phyloP scores from a whole-genome alignment of 2,329 filamentous ascomycete genomes.

The Penicillium verrucosum region DNA sequence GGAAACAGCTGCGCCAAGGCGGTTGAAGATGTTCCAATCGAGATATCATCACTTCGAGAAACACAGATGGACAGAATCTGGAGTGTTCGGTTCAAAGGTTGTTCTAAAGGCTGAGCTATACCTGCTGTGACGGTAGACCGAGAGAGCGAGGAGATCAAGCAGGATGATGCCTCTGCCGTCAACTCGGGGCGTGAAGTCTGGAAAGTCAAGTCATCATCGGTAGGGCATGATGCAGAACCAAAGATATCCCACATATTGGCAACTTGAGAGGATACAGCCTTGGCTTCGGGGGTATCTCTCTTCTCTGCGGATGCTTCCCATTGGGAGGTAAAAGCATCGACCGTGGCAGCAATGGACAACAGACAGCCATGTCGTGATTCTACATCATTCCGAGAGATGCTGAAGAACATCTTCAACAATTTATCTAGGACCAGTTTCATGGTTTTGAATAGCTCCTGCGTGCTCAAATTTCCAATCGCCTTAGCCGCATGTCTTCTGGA shows the following conservation, averaged over 20 bases:
- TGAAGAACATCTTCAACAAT: slow-evolving; percentile 33
- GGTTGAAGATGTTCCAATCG: slow-evolving; percentile 41
- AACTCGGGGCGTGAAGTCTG: slow-evolving; percentile 41
- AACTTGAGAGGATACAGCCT: slow-evolving; percentile 29
- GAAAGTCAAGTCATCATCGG: slow-evolving; percentile 40
- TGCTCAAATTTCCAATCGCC: slow-evolving; percentile 58
- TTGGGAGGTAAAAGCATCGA: slow-evolving; percentile 33
- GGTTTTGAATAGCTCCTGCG: slow-evolving; percentile 31
- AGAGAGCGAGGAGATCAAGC: slow-evolving; percentile 39
- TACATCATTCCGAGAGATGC: slow-evolving; percentile 39
- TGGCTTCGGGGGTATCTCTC: slow-evolving; percentile 22
- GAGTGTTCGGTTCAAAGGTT: slow-evolving; percentile 29
- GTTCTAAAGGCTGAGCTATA: slow-evolving; percentile 17
- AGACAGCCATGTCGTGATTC: slow-evolving; percentile 47
- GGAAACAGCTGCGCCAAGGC: slow-evolving; percentile 42
- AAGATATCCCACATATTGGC: slow-evolving; percentile 40
- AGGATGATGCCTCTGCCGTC: slow-evolving; percentile 42
- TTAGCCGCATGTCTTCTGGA: slow-evolving; percentile 70
- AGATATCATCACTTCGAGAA: slow-evolving; percentile 39
- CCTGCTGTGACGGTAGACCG: slow-evolving; percentile 19
- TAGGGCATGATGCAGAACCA: slow-evolving; percentile 30
- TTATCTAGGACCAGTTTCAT: slow-evolving; percentile 33
- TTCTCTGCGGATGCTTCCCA: slow-evolving; percentile 15
- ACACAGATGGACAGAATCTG: slow-evolving; percentile 41
- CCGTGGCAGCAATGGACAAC: slow-evolving; percentile 38